Base-by-base conservation (phyloP, 495 filamentous ascomycete genomes). In the Cudoniella acicularis region DNA sequence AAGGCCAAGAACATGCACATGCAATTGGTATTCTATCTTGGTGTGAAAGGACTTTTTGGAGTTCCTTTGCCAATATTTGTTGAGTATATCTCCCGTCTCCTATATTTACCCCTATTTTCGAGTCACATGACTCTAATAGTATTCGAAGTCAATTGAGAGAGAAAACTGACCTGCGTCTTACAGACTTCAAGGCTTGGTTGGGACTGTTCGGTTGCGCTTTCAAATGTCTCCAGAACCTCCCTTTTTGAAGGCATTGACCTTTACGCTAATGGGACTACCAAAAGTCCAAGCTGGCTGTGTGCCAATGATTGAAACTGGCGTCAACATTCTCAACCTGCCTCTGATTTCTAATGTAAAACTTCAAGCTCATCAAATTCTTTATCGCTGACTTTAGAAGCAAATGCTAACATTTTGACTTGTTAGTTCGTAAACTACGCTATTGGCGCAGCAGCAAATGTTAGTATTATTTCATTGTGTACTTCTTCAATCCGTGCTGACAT, bases 1-100 rank as follows among this genome's bases (percentile, higher is more conserved):
- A 96, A 89, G 67, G 91, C 91, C 16, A 82, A 87, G 60, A 96
- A 96, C 68, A 96, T 98, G 91, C 92, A 96, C 65, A 88, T 91
- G 85, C 87, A 96, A 64, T 70, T 97, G 25, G 85, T 97, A 1
- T 98, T 98, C 69, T 98, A 96, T 64, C 77, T 96, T 10, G 93
- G 93, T 48, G 79, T 96, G 63, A 90, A 89, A 64, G 87, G 87
- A 0, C 67, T 91, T 27, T 93, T 98, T 65, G 93, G 93, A 49
- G 88, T 97, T 25, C 48, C 48, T 41, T 92, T 91, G 17, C 26
- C 25, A 10, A 42, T 41, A 9, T 0, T 79, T 96, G 40, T 92
- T 90, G 13, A 89, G 93, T 26, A 94, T 90, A 61, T 67, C 60
- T 13, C 10, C 21, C 27, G 16, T 36, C 10, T 10, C 3, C 1